phyloP scores from a whole-genome alignment of 2,329 filamentous ascomycete genomes.

The Trichoderma asperellum region DNA sequence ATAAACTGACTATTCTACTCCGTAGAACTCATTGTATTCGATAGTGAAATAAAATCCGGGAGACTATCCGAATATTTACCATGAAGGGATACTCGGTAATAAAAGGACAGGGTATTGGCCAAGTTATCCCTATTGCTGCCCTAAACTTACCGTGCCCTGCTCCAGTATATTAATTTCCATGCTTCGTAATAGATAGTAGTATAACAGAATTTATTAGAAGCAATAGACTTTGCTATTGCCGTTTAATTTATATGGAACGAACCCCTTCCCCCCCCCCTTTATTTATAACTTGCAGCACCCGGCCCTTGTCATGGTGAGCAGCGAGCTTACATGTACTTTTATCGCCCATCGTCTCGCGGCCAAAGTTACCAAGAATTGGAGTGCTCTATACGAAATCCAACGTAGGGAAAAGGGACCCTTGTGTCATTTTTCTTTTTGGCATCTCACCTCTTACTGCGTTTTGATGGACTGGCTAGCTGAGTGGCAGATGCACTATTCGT shows the following conservation, averaged over 20 bases:
- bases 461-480: neutral
- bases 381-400: neutral
- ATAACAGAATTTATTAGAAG: neutral
- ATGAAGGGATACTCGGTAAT: neutral
- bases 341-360: neutral
- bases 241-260: neutral
- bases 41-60: neutral
- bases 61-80: neutral
- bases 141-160: neutral
- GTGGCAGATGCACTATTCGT: neutral
- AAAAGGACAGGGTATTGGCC: neutral
- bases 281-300: neutral
- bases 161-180: neutral
- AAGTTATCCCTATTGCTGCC: neutral
- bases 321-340: neutral
- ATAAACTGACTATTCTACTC: neutral
- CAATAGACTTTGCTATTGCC: neutral
- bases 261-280: slow-evolving; percentile 4
- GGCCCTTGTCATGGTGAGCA: neutral
- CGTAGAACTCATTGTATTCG: neutral
- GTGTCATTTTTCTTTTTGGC: neutral
- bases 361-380: neutral
- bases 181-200: neutral
- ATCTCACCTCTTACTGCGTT: neutral
- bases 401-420: neutral